These are phyloP conservation scores for Prototheca wickerhamii DNA, from an alignment of 163 green algal genomes.

Conservation along the genomic window DNA sequence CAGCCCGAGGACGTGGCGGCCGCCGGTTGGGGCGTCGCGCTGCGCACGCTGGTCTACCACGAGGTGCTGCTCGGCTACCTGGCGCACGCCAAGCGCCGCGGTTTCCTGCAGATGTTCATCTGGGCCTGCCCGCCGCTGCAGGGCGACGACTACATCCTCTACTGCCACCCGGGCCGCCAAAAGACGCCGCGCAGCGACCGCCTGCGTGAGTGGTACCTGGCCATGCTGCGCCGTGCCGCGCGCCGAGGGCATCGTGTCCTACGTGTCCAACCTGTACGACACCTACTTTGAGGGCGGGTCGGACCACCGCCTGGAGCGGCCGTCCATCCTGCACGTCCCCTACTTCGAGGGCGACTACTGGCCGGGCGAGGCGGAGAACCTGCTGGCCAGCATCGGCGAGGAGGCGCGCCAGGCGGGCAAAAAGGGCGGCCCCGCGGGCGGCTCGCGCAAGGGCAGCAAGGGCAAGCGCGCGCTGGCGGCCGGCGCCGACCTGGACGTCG, in stretches of 20 bases:
- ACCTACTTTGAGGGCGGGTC: conserved; percentile 83
- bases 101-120: conserved; percentile 94
- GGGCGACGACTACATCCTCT: conserved; percentile 99
- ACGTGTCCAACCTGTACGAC: conserved; percentile 90
- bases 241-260: conserved; percentile 62
- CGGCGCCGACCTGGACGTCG: conserved; percentile 43
- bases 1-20: conserved; percentile 55
- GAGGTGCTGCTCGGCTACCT: conserved; percentile 90
- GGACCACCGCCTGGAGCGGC: conserved; percentile 62
- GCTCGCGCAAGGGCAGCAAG: conserved; percentile 36
- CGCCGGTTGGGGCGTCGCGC: conserved; percentile 36
- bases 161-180: conserved; percentile 88
- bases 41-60: conserved; percentile 96
- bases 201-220: conserved; percentile 73
- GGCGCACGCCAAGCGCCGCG: conserved; percentile 69
- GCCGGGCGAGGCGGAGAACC: conserved; percentile 79
- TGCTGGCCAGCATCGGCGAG: conserved; percentile 50
- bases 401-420: conserved; percentile 33
- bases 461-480: conserved; percentile 60
- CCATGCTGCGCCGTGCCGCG: conserved; percentile 27
- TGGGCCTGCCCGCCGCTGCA: conserved; percentile 95
- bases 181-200: conserved; percentile 86
- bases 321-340: conserved; percentile 61
- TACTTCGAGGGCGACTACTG: conserved; percentile 99
- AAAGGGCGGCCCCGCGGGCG: background rate